Evolutionary conservation across 257 asterid genomes (phyloP), one percentile per base, ranked within the genome.

Genomic region (Euphrasia confusa): DNA sequence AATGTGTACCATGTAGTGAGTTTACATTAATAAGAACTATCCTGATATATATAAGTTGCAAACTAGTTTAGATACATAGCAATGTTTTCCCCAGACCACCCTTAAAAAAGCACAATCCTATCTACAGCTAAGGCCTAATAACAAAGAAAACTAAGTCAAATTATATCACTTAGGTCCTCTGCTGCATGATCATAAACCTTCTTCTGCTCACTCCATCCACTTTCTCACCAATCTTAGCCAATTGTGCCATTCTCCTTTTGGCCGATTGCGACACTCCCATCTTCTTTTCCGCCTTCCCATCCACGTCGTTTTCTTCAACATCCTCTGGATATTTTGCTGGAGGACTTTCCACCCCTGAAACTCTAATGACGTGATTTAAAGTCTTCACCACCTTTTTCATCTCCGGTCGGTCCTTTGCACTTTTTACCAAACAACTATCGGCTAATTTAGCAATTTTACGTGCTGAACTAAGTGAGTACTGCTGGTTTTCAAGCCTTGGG

Each of bases 361-460:
- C 72, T 18, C 52, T 75, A 32, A 83, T 79, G 2, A 87, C 75
- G 45, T 82, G 75, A 78, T 82, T 87, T 73, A 93, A 54, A 4
- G 65, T 74, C 54, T 85, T 94, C 37, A 87, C 99, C 50, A 87
- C 97, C 33, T 75, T 63, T 68, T 96, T 93, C 99, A 93, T 93
- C 75, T 73, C 83, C 0, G 97, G 97, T 4, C 99, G 81, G 30
- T 83, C 87, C 67, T 78, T 89, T 0, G 96, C 87, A 15, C 80
- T 77, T 56, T 84, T 93, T 12, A 75, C 78, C 83, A 93, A 67
- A 71, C 99, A 93, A 13, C 71, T 75, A 69, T 89, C 84, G 0
- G 97, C 99, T 60, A 92, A 61, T 65, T 78, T 83, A 12, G 91
- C 97, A 13, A 83, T 68, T 61, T 53, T 70, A 21, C 84, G 80